These are phyloP conservation scores for Fusarium odoratissimum DNA, from an alignment of 2,329 filamentous ascomycete genomes.

Conservation along the genomic window DNA sequence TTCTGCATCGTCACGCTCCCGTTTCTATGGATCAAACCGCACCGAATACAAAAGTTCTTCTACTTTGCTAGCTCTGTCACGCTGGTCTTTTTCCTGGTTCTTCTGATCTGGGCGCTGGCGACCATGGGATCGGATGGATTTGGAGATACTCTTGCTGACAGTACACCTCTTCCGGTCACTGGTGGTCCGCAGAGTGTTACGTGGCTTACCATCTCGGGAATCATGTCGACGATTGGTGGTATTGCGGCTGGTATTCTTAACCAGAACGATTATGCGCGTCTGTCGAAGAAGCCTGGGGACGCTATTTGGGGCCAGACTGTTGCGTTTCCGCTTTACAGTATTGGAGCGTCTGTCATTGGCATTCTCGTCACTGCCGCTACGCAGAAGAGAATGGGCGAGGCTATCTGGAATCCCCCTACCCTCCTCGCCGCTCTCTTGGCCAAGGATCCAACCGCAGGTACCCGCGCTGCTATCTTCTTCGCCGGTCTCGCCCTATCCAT, in stretches of 20 bases:
- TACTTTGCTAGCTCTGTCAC: conserved; percentile 54
- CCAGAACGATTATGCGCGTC: conserved; percentile 54
- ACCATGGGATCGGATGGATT: conserved; percentile 57
- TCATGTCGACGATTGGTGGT: conserved; percentile 52
- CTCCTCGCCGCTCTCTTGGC: conserved; percentile 50
- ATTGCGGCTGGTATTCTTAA: conserved; percentile 55
- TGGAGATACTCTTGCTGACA: conserved; percentile 48
- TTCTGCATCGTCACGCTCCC: conserved; percentile 58
- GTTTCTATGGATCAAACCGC: conserved; percentile 57
- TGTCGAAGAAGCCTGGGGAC: conserved; percentile 47
- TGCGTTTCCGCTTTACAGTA: conserved; percentile 52
- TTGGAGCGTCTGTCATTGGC: conserved; percentile 52
- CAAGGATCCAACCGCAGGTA: conserved; percentile 47
- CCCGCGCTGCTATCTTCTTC: conserved; percentile 54
- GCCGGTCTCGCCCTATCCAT: conserved; percentile 51
- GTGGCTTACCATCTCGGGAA: conserved; percentile 53
- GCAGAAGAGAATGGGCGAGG: conserved; percentile 51
- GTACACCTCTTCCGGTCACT: conserved; percentile 37
- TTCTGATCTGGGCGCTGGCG: conserved; percentile 58
- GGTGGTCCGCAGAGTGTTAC: conserved; percentile 48
- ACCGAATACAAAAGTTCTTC: conserved; percentile 57
- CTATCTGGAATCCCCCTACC: conserved; percentile 54
- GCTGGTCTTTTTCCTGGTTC: conserved; percentile 54
- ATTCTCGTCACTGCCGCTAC: conserved; percentile 56
- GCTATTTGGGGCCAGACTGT: conserved; percentile 52